phyloP scores from a whole-genome alignment of 768 basidiomycete species.

The Russula dissimulans region DNA sequence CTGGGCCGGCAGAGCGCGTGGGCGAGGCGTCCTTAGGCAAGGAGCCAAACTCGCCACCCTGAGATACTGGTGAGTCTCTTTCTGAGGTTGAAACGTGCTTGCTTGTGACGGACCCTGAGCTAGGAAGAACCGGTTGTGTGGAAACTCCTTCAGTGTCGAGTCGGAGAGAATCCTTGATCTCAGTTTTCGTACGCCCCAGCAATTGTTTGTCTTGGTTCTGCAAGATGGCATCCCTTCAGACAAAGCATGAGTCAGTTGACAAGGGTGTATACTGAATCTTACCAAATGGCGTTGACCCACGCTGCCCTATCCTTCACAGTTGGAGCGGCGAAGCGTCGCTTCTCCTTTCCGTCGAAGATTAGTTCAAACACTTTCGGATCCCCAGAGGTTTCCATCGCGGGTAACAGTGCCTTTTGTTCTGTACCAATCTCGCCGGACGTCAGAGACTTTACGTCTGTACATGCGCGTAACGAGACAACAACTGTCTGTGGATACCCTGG shows the following conservation, averaged over 20 bases:
- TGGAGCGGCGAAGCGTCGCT: conserved; percentile 53
- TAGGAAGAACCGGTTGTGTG: not conserved
- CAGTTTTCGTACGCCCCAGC: conserved; percentile 17
- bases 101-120: not conserved
- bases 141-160: conserved; percentile 10
- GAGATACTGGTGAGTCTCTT: not conserved
- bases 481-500: conserved; percentile 35
- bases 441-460: conserved; percentile 58
- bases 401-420: conserved; percentile 39
- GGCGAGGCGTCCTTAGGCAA: not conserved
- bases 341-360: conserved; percentile 41
- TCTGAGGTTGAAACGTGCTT: not conserved
- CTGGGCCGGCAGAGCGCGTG: not conserved
- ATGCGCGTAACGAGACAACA: conserved; percentile 40
- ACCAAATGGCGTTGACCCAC: conserved; percentile 75
- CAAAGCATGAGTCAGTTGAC: not conserved
- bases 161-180: conserved; percentile 17
- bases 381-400: conserved; percentile 28
- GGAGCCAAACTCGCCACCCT: not conserved
- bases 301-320: conserved; percentile 55
- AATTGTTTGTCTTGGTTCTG: conserved; percentile 26
- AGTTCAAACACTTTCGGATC: conserved; percentile 56
- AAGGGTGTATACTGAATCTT: conserved; percentile 17
- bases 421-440: conserved; percentile 32
- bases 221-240: conserved; percentile 50